Evolutionary conservation across 208 protist species (phyloP).

Genomic region (Leishmania braziliensis): DNA sequence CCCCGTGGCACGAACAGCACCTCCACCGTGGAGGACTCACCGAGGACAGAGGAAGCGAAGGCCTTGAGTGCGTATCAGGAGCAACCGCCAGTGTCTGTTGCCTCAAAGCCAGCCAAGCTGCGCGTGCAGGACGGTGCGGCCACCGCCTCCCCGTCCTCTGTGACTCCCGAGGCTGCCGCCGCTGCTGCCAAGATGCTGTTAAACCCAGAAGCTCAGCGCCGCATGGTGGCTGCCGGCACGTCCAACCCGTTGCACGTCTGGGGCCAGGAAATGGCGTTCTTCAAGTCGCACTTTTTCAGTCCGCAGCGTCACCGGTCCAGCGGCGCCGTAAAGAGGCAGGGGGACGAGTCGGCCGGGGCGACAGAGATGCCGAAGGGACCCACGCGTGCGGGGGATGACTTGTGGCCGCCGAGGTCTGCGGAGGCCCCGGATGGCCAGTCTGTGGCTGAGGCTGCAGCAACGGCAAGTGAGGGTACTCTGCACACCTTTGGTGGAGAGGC

Average conservation of each 20-base stretch:
- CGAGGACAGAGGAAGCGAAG: background rate
- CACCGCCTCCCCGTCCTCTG: background rate
- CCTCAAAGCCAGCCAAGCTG: background rate
- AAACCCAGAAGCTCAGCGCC: conserved; percentile 16
- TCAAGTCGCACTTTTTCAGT: conserved; percentile 29
- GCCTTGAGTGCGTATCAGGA: background rate
- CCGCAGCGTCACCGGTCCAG: background rate
- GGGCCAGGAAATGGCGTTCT: conserved; percentile 35
- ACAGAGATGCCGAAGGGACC: conserved; percentile 4
- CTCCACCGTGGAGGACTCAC: background rate
- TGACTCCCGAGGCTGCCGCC: conserved; percentile 4
- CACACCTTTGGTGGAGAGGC: background rate
- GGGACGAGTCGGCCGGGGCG: conserved; percentile 4
- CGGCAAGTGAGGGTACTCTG: background rate
- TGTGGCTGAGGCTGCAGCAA: background rate
- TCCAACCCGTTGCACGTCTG: conserved; percentile 41
- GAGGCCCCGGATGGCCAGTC: background rate
- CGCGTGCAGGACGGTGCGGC: background rate
- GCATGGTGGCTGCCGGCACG: conserved; percentile 21
- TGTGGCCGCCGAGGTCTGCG: conserved; percentile 12
- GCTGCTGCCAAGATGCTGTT: conserved; percentile 3
- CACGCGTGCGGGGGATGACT: background rate
- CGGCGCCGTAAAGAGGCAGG: background rate
- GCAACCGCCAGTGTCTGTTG: background rate
- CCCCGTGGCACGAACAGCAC: background rate